Evolutionary conservation across 441 rosid species (phyloP), one percentile per base, ranked within the genome.

Genomic region (Corymbia calophylla): DNA sequence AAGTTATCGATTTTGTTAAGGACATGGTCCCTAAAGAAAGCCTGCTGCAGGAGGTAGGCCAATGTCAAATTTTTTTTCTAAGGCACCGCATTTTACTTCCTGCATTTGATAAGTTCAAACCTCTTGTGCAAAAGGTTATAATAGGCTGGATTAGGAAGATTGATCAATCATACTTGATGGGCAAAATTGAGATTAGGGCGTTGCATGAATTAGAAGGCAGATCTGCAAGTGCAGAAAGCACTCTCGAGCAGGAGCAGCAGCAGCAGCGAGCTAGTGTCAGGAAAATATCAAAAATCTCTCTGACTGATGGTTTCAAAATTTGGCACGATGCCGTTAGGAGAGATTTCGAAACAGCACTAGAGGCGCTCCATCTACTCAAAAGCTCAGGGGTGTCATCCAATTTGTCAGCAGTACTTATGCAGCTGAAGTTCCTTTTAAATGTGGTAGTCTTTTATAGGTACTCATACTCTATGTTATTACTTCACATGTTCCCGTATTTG

Each of bases 361-460:
- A 93, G 91, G 94, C 93, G 86, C 90, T 94, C 82, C 80, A 90
- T 92, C 93, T 91, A 88, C 88, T 91, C 53, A 93, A 91, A 89
- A 88, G 77, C 51, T 92, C 94, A 73, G 92, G 88, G 16, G 92
- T 73, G 90, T 87, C 89, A 89, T 77, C 89, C 81, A 91, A 93
- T 90, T 89, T 94, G 53, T 91, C 91, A 66, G 89, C 94, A 82
- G 73, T 93, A 19, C 86, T 94, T 88, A 93, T 91, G 91, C 94
- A 93, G 87, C 88, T 97, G 87, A 96, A 95, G 90, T 96, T 97
- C 90, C 94, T 96, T 86, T 93, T 93, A 29, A 96, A 96, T 93
- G 94, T 97, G 87, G 90, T 97, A 90, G 92, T 93, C 91, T 95
- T 95, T 91, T 96, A 97, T 91, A 93, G 98, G 99, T 97, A 96